A percentile compares a stretch with the other conserved stretches of the same genome.
phyloP scores from a whole-genome alignment of 2,329 filamentous ascomycete genomes.

The Fusarium buharicum region DNA sequence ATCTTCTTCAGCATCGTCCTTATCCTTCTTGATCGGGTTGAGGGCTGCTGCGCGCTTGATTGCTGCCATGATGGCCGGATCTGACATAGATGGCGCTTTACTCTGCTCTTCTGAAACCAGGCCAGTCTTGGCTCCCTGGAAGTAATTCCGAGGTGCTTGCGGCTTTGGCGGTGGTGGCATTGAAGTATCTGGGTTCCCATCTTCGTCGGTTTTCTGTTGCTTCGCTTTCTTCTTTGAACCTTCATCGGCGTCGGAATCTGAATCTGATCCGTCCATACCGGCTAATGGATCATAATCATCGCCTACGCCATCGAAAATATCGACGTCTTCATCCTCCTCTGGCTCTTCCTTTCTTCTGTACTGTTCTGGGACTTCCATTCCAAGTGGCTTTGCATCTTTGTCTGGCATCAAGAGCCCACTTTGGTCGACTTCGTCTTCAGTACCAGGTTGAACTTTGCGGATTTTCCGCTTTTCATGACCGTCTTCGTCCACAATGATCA shows the following conservation, averaged over 20 bases:
- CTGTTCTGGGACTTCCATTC: slow-evolving; percentile 73
- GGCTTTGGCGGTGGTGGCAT: slow-evolving; percentile 62
- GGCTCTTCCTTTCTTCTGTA: slow-evolving; percentile 61
- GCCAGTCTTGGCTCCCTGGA: slow-evolving; percentile 66
- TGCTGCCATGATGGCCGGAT: slow-evolving; percentile 83
- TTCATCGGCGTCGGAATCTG: slow-evolving; percentile 58
- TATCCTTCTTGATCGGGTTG: slow-evolving; percentile 57
- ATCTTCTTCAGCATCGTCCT: slow-evolving; percentile 44
- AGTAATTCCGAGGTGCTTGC: slow-evolving; percentile 66
- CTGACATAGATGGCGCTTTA: slow-evolving; percentile 68
- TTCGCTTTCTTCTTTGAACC: slow-evolving; percentile 41
- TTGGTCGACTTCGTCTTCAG: slow-evolving; percentile 50
- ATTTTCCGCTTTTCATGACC: slow-evolving; percentile 74
- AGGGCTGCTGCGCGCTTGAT: slow-evolving; percentile 84
- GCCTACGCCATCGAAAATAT: slow-evolving; percentile 74
- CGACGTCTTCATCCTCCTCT: slow-evolving; percentile 64
- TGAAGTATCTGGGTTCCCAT: slow-evolving; percentile 37
- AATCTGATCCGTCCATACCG: slow-evolving; percentile 62
- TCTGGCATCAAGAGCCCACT: slow-evolving; percentile 63
- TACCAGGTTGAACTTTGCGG: slow-evolving; percentile 60
- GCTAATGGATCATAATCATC: slow-evolving; percentile 76
- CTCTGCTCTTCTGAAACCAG: slow-evolving; percentile 64
- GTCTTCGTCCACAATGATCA: slow-evolving; percentile 73
- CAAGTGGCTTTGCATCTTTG: slow-evolving; percentile 66
- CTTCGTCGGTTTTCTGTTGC: slow-evolving; percentile 36